A percentile compares a stretch with the other conserved stretches of the same genome.
phyloP scores from a whole-genome alignment of 257 asterid genomes.

The Avicennia marina region DNA sequence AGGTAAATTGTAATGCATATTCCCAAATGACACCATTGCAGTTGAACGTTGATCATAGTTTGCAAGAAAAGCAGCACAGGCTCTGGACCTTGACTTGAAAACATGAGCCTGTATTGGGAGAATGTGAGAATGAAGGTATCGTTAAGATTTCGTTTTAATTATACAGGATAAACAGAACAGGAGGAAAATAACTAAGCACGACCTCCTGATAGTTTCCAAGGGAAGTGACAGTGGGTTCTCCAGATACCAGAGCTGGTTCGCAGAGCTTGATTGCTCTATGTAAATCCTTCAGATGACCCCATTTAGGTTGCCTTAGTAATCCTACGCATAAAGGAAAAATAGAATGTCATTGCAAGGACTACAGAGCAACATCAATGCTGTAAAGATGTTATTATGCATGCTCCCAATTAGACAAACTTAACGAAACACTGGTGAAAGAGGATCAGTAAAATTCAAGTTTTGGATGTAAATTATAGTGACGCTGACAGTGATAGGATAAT shows the following conservation, averaged over 20 bases:
- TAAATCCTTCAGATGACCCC: conserved; percentile 98
- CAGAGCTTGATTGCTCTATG: conserved; percentile 97
- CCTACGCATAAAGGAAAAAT: conserved; percentile 37
- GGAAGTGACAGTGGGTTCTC: conserved; percentile 64
- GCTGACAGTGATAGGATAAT: no score
- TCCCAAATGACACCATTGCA: conserved; percentile 64
- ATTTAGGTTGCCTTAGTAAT: conserved; percentile 75
- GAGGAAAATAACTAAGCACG: conserved; percentile 7
- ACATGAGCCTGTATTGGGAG: conserved; percentile 73
- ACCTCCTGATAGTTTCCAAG: conserved; percentile 99
- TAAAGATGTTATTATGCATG: no score
- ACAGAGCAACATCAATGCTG: neutral
- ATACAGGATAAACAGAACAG: neutral
- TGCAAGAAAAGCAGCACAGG: conserved; percentile 94
- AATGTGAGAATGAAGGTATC: neutral
- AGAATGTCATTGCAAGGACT: neutral
- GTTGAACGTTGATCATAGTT: conserved; percentile 65
- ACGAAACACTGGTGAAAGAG: no score
- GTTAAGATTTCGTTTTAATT: conserved; percentile 1
- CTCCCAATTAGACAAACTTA: no score
- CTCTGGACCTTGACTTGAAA: conserved; percentile 60
- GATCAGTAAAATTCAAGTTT: no score
- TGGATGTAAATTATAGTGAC: no score
- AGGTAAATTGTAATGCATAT: conserved; percentile 77
- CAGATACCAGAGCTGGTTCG: conserved; percentile 84